Conservation (phyloP, 2,329 filamentous ascomycete genomes). For the Immersiporthe knoxdaviesiana region DNA sequence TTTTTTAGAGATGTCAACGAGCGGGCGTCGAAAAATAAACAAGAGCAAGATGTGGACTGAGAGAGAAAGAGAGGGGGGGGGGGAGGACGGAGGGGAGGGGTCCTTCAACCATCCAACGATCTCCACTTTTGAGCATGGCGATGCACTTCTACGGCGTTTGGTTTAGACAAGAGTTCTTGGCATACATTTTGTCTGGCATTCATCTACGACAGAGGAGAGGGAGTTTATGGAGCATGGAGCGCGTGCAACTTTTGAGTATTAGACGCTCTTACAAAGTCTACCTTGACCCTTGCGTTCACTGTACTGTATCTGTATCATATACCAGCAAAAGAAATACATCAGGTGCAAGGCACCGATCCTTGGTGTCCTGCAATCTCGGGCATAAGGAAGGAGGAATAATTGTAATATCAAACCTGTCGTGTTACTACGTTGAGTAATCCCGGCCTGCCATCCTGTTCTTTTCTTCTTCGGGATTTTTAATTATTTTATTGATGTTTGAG, state of each 20-base stretch:
- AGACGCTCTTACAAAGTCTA: not conserved
- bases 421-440: not conserved
- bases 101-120: conserved; percentile 10
- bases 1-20: conserved; percentile 78
- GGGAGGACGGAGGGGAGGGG: too few species aligned
- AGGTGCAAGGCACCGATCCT: not conserved
- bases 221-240: conserved; percentile 10
- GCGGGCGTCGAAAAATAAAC: conserved; percentile 39
- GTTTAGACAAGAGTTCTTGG: conserved; percentile 22
- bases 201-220: not conserved
- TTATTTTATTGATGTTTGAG: not conserved
- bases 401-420: not conserved
- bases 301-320: conserved; percentile 8
- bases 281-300: not conserved
- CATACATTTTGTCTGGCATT: conserved; percentile 7
- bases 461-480: not conserved
- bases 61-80: too few species aligned
- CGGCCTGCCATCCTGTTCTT: not conserved
- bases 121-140: conserved; percentile 27
- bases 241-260: conserved; percentile 15
- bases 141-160: conserved; percentile 22
- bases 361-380: not conserved
- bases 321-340: not conserved
- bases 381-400: not conserved
- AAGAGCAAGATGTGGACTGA: conserved; percentile 25